Conservation (phyloP, 345 rosid genomes). For the Linum tenue region DNA sequence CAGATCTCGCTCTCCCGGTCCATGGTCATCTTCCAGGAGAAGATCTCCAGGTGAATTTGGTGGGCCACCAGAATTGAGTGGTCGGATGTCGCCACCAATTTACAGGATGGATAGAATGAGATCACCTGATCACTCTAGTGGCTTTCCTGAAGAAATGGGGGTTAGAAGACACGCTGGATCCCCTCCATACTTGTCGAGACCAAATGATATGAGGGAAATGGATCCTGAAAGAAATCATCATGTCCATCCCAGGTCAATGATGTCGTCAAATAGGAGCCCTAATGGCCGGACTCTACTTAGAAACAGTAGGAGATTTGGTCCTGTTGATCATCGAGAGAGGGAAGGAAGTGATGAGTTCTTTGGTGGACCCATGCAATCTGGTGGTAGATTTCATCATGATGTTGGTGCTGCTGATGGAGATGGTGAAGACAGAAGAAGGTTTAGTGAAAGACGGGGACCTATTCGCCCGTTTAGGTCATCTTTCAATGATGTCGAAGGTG, state of each 20-base stretch:
- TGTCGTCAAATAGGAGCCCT: constrained; percentile 44
- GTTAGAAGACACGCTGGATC: constrained; percentile 52
- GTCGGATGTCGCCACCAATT: constrained; percentile 54
- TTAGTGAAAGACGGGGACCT: constrained; percentile 55
- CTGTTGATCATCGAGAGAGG: constrained; percentile 55
- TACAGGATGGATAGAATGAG: constrained; percentile 50
- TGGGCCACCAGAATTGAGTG: constrained; percentile 49
- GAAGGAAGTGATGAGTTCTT: constrained; percentile 41
- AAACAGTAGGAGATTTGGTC: constrained; percentile 44
- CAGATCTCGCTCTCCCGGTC: constrained; percentile 55
- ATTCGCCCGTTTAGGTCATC: constrained; percentile 54
- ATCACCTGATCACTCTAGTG: constrained; percentile 52
- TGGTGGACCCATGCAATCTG: constrained; percentile 47
- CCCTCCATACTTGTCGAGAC: constrained; percentile 48
- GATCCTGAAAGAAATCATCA: constrained; percentile 44
- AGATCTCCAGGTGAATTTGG: constrained; percentile 61
- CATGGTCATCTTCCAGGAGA: constrained; percentile 62
- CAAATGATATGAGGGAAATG: constrained; percentile 52
- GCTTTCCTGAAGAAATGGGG: constrained; percentile 47
- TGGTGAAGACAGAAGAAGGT: constrained; percentile 56
- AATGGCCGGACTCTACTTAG: constrained; percentile 47
- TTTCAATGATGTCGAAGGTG: constrained; percentile 36
- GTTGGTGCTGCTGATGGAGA: constrained; percentile 48
- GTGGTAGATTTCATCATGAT: constrained; percentile 44
- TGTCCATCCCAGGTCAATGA: constrained; percentile 46